Evolutionary conservation across 148 eudicot genomes (phyloP).

Genomic region (Pharnaceum exiguum): DNA sequence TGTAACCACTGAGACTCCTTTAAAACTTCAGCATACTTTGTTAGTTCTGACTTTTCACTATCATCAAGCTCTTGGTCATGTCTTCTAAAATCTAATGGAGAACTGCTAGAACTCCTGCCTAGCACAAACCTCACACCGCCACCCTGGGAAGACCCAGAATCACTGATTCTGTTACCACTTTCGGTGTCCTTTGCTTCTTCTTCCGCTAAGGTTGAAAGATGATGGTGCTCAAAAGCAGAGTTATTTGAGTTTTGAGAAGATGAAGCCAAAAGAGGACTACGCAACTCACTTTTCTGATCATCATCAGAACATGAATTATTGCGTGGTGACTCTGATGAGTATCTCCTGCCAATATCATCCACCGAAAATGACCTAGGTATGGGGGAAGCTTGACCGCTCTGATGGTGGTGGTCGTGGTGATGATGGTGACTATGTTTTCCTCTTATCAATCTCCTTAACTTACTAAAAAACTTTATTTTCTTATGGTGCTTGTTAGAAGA

Average conservation of each 20-base stretch:
- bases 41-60: conserved; percentile 39
- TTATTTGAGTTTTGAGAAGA: conserved; percentile 37
- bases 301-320: conserved; percentile 8
- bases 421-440: conserved; percentile 32
- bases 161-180: conserved; percentile 10
- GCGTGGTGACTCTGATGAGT: conserved; percentile 18
- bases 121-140: conserved; percentile 16
- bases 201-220: conserved; percentile 20
- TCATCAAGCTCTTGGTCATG: conserved; percentile 14
- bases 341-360: conserved; percentile 29
- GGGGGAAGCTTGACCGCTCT: conserved; percentile 26
- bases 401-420: conserved; percentile 18
- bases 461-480: conserved; percentile 45
- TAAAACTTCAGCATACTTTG: conserved; percentile 65
- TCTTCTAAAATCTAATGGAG: conserved; percentile 17
- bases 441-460: conserved; percentile 44
- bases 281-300: neutral
- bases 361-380: conserved; percentile 16
- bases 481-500: conserved; percentile 28
- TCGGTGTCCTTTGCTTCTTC: conserved; percentile 20
- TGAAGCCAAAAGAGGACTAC: conserved; percentile 24
- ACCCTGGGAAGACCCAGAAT: conserved; percentile 8
- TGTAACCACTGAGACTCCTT: conserved; percentile 30
- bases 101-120: conserved; percentile 14
- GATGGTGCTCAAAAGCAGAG: conserved; percentile 35